Evolutionary conservation across 225 moss, liverwort and hornwort genomes (phyloP), one percentile per base, ranked within the genome.

Genomic region (Thuidium tamariscinum): DNA sequence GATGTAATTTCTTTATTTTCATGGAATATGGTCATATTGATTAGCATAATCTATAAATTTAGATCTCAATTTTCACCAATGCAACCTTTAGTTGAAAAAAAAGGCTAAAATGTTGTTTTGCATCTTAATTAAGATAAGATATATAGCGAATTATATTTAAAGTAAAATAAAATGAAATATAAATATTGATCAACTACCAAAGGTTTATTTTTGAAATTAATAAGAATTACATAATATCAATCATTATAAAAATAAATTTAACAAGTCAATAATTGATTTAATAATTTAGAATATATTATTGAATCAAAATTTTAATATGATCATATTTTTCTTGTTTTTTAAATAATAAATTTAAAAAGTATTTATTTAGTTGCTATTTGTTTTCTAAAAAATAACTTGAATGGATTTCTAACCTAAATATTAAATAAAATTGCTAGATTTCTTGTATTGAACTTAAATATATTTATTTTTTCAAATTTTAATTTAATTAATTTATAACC

Each of bases 401-500:
- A 21, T n/a, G 4, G 0, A 22, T 34, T 52, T 73, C 30, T 72
- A 48, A 32, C 3, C 6, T 19, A 19, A 7, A 9, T n/a, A 23
- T 5, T 5, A 9, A 52, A 34, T 22, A 13, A 14, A 14, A 0
- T 49, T 74, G 1, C 5, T 51, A 22, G 8, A 49, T 22, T 13
- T 51, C 1, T 22, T 21, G 0, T 14, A 52, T n/a, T n/a, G n/a
- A n/a, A n/a, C n/a, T n/a, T n/a, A n/a, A n/a, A n/a, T n/a, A n/a
- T n/a, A n/a, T n/a, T n/a, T n/a, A n/a, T n/a, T n/a, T n/a, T n/a
- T n/a, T 54, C 3, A 15, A 34, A 22, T 51, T 51, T 22, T 13
- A 13, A 21, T n/a, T 75, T 2, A 0, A 5, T 0, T 0, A 51
- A 5, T 34, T 14, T 23, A n/a, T 25, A 2, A 36, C 1, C 4